Evolutionary conservation across 768 basidiomycete genomes (phyloP), one percentile per base, ranked within the genome.

Genomic region (Tricholoma sp.): DNA sequence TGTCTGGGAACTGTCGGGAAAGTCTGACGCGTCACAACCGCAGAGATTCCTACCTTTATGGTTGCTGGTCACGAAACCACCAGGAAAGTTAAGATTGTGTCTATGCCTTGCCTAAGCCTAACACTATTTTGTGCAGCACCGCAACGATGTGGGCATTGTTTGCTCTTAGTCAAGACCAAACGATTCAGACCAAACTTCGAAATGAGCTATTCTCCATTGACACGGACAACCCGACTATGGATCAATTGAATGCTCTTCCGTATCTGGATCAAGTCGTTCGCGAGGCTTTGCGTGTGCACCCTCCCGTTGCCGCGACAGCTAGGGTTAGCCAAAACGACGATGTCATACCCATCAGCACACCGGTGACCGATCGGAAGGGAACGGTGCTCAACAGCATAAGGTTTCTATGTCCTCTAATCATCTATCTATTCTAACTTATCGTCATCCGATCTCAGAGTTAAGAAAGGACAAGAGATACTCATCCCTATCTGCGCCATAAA

Each of bases 201-300:
- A 74, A 80, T 1, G 88, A 91, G 62, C 70, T 86, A 1, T 66
- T 80, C 6, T 62, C 69, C 0, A 70, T 85, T 9, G 62, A 73
- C 0, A 83, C 80, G 0, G 81, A 86, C 12, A 80, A 70, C 1
- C 87, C 87, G 1, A 76, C 77, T 3, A 88, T 89, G 83, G 88
- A 90, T 32, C 78, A 84, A 33, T 76, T 91, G 1, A 79, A 81
- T 54, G 72, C 77, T 5, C 72, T 92, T 3, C 79, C 84, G 0
- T 89, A 87, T 62, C 81, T 91, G 17, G 89, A 89, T 58, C 73
- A 72, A 15, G 78, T 86, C 11, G 73, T 86, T 2, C 77, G 80
- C 5, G 86, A 88, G 68, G 79, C 77, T 0, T 66, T 88, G 54
- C 78, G 86, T 0, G 49, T 84, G 1, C 74, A 86, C 57, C 52